Base-by-base conservation (phyloP, 2,329 filamentous ascomycete genomes). In the Fusarium algeriense region DNA sequence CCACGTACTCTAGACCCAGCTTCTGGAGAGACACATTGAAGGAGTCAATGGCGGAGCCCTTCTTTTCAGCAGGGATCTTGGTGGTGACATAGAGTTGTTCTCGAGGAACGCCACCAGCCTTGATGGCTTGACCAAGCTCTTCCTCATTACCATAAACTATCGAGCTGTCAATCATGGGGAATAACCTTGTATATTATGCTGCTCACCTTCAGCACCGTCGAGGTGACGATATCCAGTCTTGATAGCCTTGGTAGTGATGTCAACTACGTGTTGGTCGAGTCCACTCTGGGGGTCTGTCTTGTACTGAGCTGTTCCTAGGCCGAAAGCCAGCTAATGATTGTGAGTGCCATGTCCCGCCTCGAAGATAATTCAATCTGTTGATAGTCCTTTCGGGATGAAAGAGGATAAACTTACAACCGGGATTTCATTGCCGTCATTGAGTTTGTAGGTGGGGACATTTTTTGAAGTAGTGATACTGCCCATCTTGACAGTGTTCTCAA, bases 401-500 rank as follows among this genome's bases (percentile, higher is more conserved):
- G 52, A 40, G 35, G 43, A 37, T 37, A 43, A 43, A 53, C 83
- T 68, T 81, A 91, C 89, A 84, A 92, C 86, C 14, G 92, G 92
- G 57, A 95, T 92, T 63, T 89, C 86, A 67, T 89, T 88, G 67
- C 91, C 92, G 82, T 95, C 91, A 73, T 92, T 93, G 61, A 95
- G 85, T 82, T 91, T 92, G 59, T 94, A 80, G 59, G 80, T 83
- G 3, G 90, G 90, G 41, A 91, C 79, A 55, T 80, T 44, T 17
- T 67, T 58, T 32, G 72, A 66, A 28, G 49, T 67, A 30, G 49
- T 58, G 52, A 64, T 40, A 46, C 62, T 69, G 53, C 61, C 41
- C 70, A 73, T 74, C 12, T 64, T 62, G 59, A 37, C 48, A 28
- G 13, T 26, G 40, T 53, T 20, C 15, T n/a, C 26, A 49, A 23